Conservation (phyloP, 352 stramenopile genomes). For the Phytophthora tubulina region DNA sequence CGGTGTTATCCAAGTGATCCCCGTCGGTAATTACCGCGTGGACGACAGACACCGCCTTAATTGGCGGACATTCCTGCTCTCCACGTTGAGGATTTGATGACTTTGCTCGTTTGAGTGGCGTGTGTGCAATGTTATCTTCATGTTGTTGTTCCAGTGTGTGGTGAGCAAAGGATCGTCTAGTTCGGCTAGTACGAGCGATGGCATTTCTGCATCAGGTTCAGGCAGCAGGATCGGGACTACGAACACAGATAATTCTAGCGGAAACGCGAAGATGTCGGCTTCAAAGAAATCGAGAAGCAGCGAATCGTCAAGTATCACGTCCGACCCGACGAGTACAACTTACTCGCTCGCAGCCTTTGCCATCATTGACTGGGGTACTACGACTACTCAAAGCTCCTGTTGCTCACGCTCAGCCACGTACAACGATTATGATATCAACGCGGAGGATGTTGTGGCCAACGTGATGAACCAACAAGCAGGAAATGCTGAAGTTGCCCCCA, state of each 20-base stretch:
- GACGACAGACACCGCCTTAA: not conserved
- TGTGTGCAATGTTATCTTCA: not conserved
- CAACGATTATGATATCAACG: conserved; percentile 66
- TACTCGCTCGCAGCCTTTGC: conserved; percentile 48
- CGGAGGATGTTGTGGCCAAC: conserved; percentile 24
- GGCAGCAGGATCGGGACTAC: not conserved
- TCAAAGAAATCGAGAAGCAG: not conserved
- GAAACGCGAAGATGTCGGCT: not conserved
- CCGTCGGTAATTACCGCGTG: not conserved
- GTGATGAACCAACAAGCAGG: conserved; percentile 55
- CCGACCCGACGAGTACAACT: not conserved
- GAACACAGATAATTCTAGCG: not conserved
- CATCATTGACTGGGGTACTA: conserved; percentile 40
- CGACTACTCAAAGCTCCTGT: conserved; percentile 24
- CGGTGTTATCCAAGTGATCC: not conserved
- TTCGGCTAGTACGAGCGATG: conserved; percentile 1
- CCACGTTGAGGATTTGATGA: too few species aligned
- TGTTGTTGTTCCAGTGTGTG: not conserved
- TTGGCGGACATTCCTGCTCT: too few species aligned
- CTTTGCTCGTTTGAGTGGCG: too few species aligned
- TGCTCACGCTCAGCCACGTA: conserved; percentile 29
- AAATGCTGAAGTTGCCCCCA: conserved; percentile 21
- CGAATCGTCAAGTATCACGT: not conserved
- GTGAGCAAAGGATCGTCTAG: conserved; percentile 5
- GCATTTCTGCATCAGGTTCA: not conserved